Base-by-base conservation (phyloP, 352 stramenopile species). In the Globisporangium uncinulatum region DNA sequence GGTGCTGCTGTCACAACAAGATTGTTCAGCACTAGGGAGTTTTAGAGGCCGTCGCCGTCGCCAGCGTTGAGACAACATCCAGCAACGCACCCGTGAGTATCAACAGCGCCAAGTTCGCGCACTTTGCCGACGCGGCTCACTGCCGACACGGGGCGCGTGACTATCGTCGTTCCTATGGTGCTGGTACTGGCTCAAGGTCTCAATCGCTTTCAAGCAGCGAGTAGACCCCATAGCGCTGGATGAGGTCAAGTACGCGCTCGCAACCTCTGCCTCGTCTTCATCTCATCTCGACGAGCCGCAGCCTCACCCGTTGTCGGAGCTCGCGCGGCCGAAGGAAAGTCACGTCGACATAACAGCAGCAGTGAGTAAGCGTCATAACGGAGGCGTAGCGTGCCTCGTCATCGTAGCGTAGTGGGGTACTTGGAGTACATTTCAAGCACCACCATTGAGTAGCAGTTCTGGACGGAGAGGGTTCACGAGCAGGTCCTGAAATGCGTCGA, bases 371-470 rank as follows among this genome's bases (percentile, higher is more conserved):
- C 34, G 34, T 13, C 10, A 13, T 1, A 9, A 37, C 32, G 6
- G 34, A 39, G 34, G 34, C 32, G 32, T 9, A 37, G 32, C 9
- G 32, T 9, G 32, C 32, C 34, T 39, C 5, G 34, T 39, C 34
- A 39, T 13, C 10, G 34, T 13, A 39, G 34, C 5, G 24, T 29
- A 29, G 24, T 29, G 24, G 1, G 24, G 24, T 29, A 1, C 24
- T 29, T 29, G 24, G 24, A 29, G 24, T 4, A 4, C 24, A 4
- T 60, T 96, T 94, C 36, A 78, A 90, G 57, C 24, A 29, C 24
- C 24, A 4, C 24, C 24, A 29, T 29, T 29, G 24, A 29, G 24
- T 4, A 29, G 24, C 24, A 29, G 24, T 29, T 29, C 24, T 29
- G 24, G 24, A 29, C 24, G 24, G 24, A 29, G 24, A 29, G 24